Evolutionary conservation across 2,329 filamentous ascomycete species (phyloP), one percentile per base, ranked within the genome.

Genomic region (Pseudogymnoascus sp.): DNA sequence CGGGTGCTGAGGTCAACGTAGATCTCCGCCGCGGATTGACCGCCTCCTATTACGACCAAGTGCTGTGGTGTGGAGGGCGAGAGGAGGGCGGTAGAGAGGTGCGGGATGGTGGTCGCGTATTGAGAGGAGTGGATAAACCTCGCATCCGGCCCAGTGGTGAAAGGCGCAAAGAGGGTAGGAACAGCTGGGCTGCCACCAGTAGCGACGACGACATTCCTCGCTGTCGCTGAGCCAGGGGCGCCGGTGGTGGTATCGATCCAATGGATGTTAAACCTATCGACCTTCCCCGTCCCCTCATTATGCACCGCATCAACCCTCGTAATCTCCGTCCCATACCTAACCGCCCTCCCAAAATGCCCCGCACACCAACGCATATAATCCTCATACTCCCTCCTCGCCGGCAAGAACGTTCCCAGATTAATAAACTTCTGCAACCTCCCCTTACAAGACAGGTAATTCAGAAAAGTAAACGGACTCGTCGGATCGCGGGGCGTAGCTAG

Each of bases 321-420:
- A 5, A 86, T 85, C 68, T 85, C 82, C 68, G 86, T 81, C 45
- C 79, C 79, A 68, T 88, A 89, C 39, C 79, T 76, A 18, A 87
- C 86, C 7, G 84, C 77, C 63, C 86, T 77, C 21, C 80, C 77
- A 69, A 88, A 88, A 73, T 86, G 86, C 66, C 83, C 80, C 12
- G 93, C 89, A 73, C 91, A 96, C 93, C 93, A 97, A 67, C 87
- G 85, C 76, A 97, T 87, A 77, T 97, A 97, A 75, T 96, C 92
- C 74, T 96, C 92, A 72, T 93, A 97, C 77, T 97, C 93, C 66
- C 88, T 80, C 26, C 93, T 85, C 23, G 90, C 86, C 0, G 93
- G 93, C 37, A 96, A 77, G 77, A 96, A 96, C 0, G 93, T 96
- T 71, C 85, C 83, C 61, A 97, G 78, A 77, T 97, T 96, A 69